Evolutionary conservation across 345 rosid species (phyloP), one percentile per base, ranked within the genome.

Genomic region (Microthlaspi erraticum): DNA sequence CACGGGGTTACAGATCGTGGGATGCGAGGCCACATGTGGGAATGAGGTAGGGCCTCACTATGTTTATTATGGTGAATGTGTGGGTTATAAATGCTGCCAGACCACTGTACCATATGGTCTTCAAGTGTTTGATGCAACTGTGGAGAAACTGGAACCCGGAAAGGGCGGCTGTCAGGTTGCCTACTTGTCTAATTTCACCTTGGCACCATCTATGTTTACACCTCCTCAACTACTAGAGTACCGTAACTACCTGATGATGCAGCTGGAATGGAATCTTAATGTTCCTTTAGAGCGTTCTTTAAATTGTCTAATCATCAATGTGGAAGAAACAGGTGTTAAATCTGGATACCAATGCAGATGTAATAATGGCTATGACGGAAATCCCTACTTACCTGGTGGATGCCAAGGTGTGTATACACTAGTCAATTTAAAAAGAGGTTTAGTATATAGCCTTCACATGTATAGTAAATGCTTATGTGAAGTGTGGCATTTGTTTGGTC

Each of bases 1-100:
- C 50, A 64, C 18, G 16, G 12, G 63, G 0, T 19, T 33, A 1
- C 81, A 73, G 26, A 41, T 37, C 3, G 70, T 56, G 3, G 83
- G 86, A 11, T 77, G 86, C 57, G 29, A 78, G 71, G 71, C 86
- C 2, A 2, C 64, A 39, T 84, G 86, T 51, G 37, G 44, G 42
- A 51, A 16, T 0, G 60, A 68, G 32, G 43, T 2, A n/a, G 37
- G 6, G 7, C 0, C 23, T 52, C 6, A 13, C 12, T 3, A 55
- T 39, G 18, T 3, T 6, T 29, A 0, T 42, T 0, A 70, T 6
- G 48, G 16, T 5, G 4, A 53, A 0, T 83, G 83, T 65, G n/a
- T 75, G 3, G 82, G 83, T 8, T n/a, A 78, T 1, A 80, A 80
- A n/a, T 85, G 86, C 44, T 85, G 88, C 44, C 79, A 82, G 26